Percentiles rank a stretch among this genome's conserved stretches.
Evolutionary conservation across 768 basidiomycete species (phyloP).

Genomic region (Candolleomyces efflorescens): DNA sequence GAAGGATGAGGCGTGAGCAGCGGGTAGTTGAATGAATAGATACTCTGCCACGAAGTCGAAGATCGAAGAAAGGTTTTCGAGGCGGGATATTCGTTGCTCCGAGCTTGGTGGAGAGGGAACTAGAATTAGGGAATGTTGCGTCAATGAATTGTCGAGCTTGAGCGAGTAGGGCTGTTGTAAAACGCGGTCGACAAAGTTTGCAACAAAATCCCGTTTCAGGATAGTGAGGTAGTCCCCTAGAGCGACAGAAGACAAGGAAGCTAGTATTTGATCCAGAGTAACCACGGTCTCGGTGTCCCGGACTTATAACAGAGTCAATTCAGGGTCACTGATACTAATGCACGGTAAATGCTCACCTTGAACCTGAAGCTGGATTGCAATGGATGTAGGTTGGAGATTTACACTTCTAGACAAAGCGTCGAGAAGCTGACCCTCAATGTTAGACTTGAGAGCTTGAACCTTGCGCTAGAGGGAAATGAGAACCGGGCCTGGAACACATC

Average conservation of each 20-base stretch:
- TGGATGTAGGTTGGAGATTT: constrained; percentile 41
- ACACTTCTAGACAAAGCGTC: constrained; percentile 65
- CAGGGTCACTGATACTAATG: not conserved
- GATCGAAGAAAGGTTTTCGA: constrained; percentile 52
- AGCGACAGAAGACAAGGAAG: constrained; percentile 52
- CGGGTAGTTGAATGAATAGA: constrained; percentile 55
- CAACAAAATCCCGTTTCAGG: constrained; percentile 60
- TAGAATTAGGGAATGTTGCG: constrained; percentile 45
- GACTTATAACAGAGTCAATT: constrained; percentile 34
- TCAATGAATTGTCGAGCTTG: constrained; percentile 14
- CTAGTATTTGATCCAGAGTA: constrained; percentile 49
- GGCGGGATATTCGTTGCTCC: constrained; percentile 34
- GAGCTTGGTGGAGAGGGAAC: constrained; percentile 40
- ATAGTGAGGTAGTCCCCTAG: constrained; percentile 53
- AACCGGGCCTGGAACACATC: not conserved
- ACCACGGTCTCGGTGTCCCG: constrained; percentile 50
- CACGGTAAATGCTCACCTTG: constrained; percentile 26
- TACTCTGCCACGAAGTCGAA: constrained; percentile 60
- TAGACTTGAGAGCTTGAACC: constrained; percentile 50
- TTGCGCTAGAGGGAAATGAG: constrained; percentile 38
- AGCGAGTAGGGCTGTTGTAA: constrained; percentile 51
- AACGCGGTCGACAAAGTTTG: constrained; percentile 55
- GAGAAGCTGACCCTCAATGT: constrained; percentile 66
- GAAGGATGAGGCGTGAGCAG: constrained; percentile 40
- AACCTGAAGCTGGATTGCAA: constrained; percentile 50